A percentile compares a stretch with the other conserved stretches of the same genome.
phyloP scores from a whole-genome alignment of 2,329 filamentous ascomycete genomes.

The Volutella citrinella region DNA sequence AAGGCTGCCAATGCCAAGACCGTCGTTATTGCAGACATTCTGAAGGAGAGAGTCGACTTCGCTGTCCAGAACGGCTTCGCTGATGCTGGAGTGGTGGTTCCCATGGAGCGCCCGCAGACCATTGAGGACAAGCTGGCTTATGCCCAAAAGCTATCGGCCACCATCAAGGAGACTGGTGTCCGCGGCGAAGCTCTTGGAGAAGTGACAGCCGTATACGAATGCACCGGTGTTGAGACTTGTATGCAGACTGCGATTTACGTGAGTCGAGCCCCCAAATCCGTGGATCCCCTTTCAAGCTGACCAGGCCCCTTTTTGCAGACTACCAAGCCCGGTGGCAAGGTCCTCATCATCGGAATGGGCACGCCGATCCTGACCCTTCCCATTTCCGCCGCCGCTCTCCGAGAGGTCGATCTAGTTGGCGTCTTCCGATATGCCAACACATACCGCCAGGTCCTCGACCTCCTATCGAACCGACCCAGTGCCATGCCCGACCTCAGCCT shows the following conservation, averaged over 20 bases:
- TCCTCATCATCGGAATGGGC: constrained; percentile 72
- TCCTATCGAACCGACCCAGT: constrained; percentile 46
- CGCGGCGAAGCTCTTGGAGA: constrained; percentile 53
- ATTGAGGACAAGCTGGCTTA: constrained; percentile 52
- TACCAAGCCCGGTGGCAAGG: constrained; percentile 64
- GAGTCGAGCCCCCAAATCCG: constrained; percentile 24
- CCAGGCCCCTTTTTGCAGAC: constrained; percentile 32
- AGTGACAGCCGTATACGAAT: constrained; percentile 70
- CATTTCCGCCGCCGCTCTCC: constrained; percentile 64
- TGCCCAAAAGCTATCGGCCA: constrained; percentile 46
- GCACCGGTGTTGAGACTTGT: constrained; percentile 74
- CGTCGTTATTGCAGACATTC: constrained; percentile 55
- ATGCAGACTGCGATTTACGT: constrained; percentile 72
- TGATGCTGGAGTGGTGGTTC: constrained; percentile 49
- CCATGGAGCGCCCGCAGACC: constrained; percentile 44
- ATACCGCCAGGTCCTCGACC: constrained; percentile 56
- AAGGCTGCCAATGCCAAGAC: constrained; percentile 42
- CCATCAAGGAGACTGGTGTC: constrained; percentile 35
- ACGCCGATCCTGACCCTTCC: constrained; percentile 67
- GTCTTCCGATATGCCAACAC: constrained; percentile 75
- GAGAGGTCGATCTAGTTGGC: constrained; percentile 69
- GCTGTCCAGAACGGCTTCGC: constrained; percentile 55
- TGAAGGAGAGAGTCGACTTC: constrained; percentile 55
- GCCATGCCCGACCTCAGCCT: constrained; percentile 62
- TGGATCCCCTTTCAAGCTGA: not conserved